Conservation (phyloP, 768 basidiomycete species). For the Hypholoma sublateritium region DNA sequence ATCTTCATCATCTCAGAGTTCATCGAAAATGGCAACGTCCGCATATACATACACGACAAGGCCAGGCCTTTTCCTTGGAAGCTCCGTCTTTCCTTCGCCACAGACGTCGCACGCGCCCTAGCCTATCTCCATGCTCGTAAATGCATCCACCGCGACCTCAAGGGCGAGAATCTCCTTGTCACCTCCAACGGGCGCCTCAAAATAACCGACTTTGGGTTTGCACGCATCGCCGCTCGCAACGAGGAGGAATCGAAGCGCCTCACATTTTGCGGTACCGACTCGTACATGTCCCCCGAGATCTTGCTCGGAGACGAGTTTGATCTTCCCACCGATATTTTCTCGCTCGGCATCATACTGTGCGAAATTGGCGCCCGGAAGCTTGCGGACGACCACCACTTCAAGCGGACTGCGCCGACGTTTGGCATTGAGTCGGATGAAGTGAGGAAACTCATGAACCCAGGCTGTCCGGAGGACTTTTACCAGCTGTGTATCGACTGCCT, state of each 20-base stretch:
- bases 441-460: conserved; percentile 58
- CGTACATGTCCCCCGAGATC: conserved; percentile 98
- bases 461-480: conserved; percentile 79
- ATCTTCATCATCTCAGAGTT: conserved; percentile 96
- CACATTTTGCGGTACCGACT: conserved; percentile 87
- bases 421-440: conserved; percentile 78
- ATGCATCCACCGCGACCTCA: conserved; percentile 88
- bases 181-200: conserved; percentile 93
- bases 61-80: conserved; percentile 88
- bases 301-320: conserved; percentile 89
- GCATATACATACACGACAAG: conserved; percentile 88
- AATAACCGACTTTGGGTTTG: conserved; percentile 98
- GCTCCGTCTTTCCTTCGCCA: conserved; percentile 91
- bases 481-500: conserved; percentile 80
- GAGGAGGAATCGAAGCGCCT: conserved; percentile 86
- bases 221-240: conserved; percentile 89
- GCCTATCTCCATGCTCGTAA: conserved; percentile 96
- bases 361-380: conserved; percentile 84
- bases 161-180: conserved; percentile 96
- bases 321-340: conserved; percentile 92
- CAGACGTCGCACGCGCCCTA: conserved; percentile 91
- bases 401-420: conserved; percentile 79
- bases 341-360: conserved; percentile 89
- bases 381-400: conserved; percentile 80
- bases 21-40: conserved; percentile 90